These are phyloP conservation scores for Yamadazyma songkhlaensis DNA, from an alignment of 1,139 yeast genomes.

Conservation along the genomic window DNA sequence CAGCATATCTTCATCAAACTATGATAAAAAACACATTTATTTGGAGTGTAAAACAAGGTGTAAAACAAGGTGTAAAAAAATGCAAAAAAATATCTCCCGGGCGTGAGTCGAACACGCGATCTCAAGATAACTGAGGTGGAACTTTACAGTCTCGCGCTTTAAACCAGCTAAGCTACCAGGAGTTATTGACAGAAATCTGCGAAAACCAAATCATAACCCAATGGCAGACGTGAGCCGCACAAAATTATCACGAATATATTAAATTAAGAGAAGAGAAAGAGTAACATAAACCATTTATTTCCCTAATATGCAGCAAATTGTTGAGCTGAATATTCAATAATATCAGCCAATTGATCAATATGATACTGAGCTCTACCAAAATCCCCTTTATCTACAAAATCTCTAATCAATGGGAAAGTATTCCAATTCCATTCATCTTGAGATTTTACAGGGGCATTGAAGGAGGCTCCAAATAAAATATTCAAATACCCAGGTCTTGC, in stretches of 20 bases:
- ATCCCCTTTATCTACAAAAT: constrained; percentile 50
- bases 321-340: constrained; percentile 24
- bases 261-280: no score
- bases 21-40: no score
- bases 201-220: no score
- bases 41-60: no score
- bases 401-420: constrained; percentile 75
- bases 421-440: constrained; percentile 50
- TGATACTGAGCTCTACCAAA: constrained; percentile 57
- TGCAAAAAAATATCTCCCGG: constrained; percentile 52
- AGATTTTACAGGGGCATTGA: constrained; percentile 44
- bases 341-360: constrained; percentile 44
- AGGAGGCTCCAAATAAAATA: constrained; percentile 67
- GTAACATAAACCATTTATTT: background rate
- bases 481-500: constrained; percentile 69
- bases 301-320: constrained; percentile 5
- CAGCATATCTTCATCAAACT: no score
- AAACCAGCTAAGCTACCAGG: constrained; percentile 77
- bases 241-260: no score
- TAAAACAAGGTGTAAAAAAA: background rate
- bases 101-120: constrained; percentile 87
- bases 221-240: no score
- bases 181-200: constrained; percentile 21
- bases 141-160: constrained; percentile 78
- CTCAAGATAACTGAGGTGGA: constrained; percentile 56